Conservation (phyloP, 148 eudicot genomes). For the Oxyria digyna region DNA sequence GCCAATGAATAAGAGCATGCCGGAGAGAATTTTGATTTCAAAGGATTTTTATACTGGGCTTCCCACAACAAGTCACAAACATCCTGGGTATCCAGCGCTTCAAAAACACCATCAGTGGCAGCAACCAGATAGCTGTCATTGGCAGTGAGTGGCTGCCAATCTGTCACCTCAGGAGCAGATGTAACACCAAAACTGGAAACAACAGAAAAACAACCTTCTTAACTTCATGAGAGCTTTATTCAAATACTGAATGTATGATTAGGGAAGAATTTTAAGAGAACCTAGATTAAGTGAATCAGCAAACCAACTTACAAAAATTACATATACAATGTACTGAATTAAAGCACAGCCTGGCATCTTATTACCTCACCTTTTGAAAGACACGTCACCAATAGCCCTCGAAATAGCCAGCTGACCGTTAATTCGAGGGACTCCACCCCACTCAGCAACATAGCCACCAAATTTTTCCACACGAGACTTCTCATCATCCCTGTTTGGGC, state of each 20-base stretch:
- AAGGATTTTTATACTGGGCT: constrained; percentile 30
- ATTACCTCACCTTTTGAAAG: constrained; percentile 61
- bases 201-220: neutral
- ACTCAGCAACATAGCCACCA: constrained; percentile 80
- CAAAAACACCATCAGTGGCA: constrained; percentile 95
- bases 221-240: neutral
- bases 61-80: constrained; percentile 87
- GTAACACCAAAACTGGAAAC: constrained; percentile 74
- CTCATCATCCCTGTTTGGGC: constrained; percentile 88
- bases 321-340: neutral
- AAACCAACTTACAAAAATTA: neutral
- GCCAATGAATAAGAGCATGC: constrained; percentile 62
- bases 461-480: constrained; percentile 71
- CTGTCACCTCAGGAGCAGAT: constrained; percentile 89
- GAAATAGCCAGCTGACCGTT: constrained; percentile 96
- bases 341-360: neutral
- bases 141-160: constrained; percentile 71
- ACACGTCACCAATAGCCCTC: constrained; percentile 88
- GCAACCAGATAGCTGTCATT: constrained; percentile 83
- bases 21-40: constrained; percentile 29
- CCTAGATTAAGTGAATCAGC: neutral
- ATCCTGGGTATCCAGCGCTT: constrained; percentile 64
- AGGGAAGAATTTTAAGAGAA: neutral
- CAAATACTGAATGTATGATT: neutral
- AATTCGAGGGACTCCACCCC: constrained; percentile 86